A percentile compares a stretch with the other conserved stretches of the same genome.
phyloP scores from a whole-genome alignment of 805 yeast genomes.

The Yarrowia alimentaria region DNA sequence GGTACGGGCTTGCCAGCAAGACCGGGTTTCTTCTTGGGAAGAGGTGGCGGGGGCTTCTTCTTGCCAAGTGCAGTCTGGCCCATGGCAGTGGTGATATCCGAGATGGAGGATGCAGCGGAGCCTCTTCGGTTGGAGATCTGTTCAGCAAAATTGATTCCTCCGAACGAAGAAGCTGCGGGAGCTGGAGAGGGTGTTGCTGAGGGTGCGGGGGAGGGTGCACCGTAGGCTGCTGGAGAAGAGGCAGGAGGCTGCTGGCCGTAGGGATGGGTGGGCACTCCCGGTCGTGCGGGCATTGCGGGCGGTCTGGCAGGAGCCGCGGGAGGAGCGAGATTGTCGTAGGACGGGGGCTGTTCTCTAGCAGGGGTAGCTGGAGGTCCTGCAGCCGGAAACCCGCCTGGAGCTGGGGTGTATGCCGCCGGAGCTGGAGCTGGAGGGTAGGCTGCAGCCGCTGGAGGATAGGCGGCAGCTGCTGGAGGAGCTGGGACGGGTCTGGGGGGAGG shows the following conservation, averaged over 20 bases:
- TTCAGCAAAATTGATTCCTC: slow-evolving; percentile 40
- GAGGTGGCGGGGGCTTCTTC: slow-evolving; percentile 34
- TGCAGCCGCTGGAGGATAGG: slow-evolving; percentile 19
- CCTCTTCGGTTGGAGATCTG: slow-evolving; percentile 28
- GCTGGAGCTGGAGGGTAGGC: slow-evolving; percentile 12
- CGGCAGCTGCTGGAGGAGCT: slow-evolving; percentile 26
- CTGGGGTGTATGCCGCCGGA: slow-evolving; percentile 8
- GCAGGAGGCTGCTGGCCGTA: slow-evolving; percentile 2
- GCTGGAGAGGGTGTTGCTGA: no score
- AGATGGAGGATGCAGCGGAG: slow-evolving; percentile 24
- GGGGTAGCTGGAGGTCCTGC: slow-evolving; percentile 8
- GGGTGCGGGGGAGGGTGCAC: neutral
- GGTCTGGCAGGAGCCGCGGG: slow-evolving; percentile 14
- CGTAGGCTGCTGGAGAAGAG: slow-evolving; percentile 3
- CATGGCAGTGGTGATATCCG: slow-evolving; percentile 30
- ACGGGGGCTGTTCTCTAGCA: slow-evolving; percentile 19
- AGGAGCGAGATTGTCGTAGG: slow-evolving; percentile 2
- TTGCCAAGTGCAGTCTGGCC: slow-evolving; percentile 28
- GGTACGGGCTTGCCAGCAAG: slow-evolving; percentile 29
- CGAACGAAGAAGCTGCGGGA: slow-evolving; percentile 34
- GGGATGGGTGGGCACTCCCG: slow-evolving; percentile 4
- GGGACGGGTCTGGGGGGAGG: slow-evolving; percentile 22
- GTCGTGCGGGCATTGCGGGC: slow-evolving; percentile 11
- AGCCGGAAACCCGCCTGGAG: slow-evolving; percentile 13
- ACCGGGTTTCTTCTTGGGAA: slow-evolving; percentile 33